Base-by-base conservation (phyloP, 345 rosid species). In the Bretschneidera sinensis region DNA sequence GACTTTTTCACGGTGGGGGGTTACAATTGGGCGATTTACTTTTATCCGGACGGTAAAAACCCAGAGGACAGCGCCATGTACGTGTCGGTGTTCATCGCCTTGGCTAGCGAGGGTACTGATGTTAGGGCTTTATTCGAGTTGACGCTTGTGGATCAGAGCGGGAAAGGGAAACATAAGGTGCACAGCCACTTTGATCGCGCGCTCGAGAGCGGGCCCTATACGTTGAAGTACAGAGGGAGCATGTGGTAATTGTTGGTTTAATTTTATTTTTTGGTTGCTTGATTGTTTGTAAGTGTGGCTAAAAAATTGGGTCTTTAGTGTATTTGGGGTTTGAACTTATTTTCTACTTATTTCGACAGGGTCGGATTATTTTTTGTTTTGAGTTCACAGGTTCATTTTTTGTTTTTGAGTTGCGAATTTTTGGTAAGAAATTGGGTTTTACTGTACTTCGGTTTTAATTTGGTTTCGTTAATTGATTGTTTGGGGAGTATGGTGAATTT, bases 131-230 rank as follows among this genome's bases (percentile, higher is more conserved):
- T 88, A 74, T 95, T 95, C 51, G 89, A 88, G 82, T 63, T 95
- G 22, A 86, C 96, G 21, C 65, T 95, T 21, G 71, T 88, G 64
- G 99, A 95, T 74, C 99, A 91, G 83, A 91, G 95, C 19, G 99
- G 94, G 16, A 88, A 85, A 65, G 97, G 82, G 61, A 82, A 81
- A 65, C 97, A 95, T 33, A 88, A 91, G 75, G 86, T 91, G 24
- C 96, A 91, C 21, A 91, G 95, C 73, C 99, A 91, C 66, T 95
- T 95, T 56, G 92, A 86, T 76, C 84, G 97, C 1, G 79, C 97
- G n/a, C 77, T 95, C 17, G 97, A 86, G 63, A 79, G 95, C 52
- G 97, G 99, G 2, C 99, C 99, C 19, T 85, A 88, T 57, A 73
- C 91, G 0, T 78, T 95, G 63, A 86, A 86, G 80, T 82, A 81